Evolutionary conservation across 345 rosid genomes (phyloP).

Genomic region (Trapa bicornis): DNA sequence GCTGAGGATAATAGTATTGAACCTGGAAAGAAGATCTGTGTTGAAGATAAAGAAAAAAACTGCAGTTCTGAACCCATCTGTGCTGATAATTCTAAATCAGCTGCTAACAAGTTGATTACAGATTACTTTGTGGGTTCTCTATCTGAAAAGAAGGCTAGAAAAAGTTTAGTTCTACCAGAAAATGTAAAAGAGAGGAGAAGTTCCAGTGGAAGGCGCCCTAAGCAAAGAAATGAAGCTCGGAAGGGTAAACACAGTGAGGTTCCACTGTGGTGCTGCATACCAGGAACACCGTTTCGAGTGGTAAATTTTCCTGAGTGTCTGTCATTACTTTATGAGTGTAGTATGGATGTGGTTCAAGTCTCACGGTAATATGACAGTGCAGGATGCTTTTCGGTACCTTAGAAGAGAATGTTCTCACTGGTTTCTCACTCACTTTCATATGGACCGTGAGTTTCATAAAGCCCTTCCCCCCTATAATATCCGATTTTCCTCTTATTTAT

Average conservation of each 20-base stretch:
- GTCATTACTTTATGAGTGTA: background rate
- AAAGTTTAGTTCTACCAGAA: constrained; percentile 19
- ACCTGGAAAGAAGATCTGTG: constrained; percentile 12
- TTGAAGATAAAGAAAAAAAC: constrained; percentile 18
- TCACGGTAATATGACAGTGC: constrained; percentile 16
- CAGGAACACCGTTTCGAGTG: constrained; percentile 91
- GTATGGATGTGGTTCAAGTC: background rate
- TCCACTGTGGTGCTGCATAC: constrained; percentile 72
- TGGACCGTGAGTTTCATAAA: constrained; percentile 67
- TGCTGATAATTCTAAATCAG: constrained; percentile 29
- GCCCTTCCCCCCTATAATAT: background rate
- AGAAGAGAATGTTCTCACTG: constrained; percentile 84
- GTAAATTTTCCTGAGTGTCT: constrained; percentile 24
- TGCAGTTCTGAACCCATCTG: constrained; percentile 20
- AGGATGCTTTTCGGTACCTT: constrained; percentile 95
- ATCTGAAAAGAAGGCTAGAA: constrained; percentile 24
- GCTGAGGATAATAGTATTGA: constrained; percentile 16
- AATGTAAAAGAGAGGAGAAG: constrained; percentile 18
- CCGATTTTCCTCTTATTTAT: background rate
- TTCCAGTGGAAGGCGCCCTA: constrained; percentile 21
- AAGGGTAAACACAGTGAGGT: constrained; percentile 38
- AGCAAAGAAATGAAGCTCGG: constrained; percentile 23
- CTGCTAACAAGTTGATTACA: constrained; percentile 70
- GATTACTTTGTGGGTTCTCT: constrained; percentile 56
- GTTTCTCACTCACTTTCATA: constrained; percentile 97